phyloP scores from a whole-genome alignment of 306 rosid genomes.

The Begonia masoniana region DNA sequence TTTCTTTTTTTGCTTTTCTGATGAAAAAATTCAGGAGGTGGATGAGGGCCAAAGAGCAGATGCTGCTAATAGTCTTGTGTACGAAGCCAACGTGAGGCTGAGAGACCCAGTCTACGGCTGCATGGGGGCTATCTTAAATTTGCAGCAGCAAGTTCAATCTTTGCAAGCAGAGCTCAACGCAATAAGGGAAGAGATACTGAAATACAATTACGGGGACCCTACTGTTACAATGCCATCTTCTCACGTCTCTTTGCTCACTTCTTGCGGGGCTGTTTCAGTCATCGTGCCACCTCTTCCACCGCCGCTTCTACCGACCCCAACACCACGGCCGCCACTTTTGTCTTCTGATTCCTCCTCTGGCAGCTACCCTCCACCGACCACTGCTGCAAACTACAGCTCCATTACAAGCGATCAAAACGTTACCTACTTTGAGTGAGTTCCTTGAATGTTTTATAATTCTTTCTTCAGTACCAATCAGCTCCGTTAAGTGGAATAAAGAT shows the following conservation, averaged over 20 bases:
- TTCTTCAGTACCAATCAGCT: not conserved
- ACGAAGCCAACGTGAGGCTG: conserved; percentile 90
- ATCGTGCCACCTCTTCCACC: conserved; percentile 36
- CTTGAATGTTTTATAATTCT: not conserved
- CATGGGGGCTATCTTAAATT: conserved; percentile 94
- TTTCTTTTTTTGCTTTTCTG: not conserved
- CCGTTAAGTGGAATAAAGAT: not conserved
- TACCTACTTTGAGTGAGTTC: conserved; percentile 30
- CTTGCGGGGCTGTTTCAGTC: conserved; percentile 34
- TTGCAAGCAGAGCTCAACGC: conserved; percentile 72
- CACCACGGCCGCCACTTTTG: conserved; percentile 13
- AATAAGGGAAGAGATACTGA: conserved; percentile 69
- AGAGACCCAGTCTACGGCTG: conserved; percentile 98
- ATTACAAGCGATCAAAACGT: conserved; percentile 29
- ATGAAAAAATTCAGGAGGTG: conserved; percentile 40
- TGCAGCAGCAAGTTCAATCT: conserved; percentile 85
- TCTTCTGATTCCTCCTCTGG: conserved; percentile 24
- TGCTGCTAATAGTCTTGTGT: conserved; percentile 88
- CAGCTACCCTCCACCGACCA: conserved; percentile 23
- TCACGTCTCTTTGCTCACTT: conserved; percentile 32
- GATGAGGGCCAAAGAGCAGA: conserved; percentile 81
- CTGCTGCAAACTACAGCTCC: conserved; percentile 19
- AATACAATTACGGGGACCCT: conserved; percentile 67
- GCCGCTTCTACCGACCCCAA: conserved; percentile 18
- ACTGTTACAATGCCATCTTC: conserved; percentile 11